Evolutionary conservation across 2,329 filamentous ascomycete species (phyloP).

Genomic region (Dactylella cylindrospora): DNA sequence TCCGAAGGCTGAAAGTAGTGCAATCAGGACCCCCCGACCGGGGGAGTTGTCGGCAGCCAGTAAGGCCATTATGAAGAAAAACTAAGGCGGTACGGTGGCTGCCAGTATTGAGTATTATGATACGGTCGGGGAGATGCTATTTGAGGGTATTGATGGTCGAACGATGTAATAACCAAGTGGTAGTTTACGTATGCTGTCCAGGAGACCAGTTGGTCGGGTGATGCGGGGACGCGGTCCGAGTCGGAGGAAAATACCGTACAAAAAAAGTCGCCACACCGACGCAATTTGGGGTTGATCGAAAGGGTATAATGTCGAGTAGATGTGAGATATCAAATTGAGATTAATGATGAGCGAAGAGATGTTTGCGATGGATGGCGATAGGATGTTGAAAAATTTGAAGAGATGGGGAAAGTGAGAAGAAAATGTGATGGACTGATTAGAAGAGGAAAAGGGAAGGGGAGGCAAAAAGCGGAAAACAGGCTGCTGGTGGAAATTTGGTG

Average conservation of each 20-base stretch:
- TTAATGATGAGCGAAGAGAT: conserved; percentile 1
- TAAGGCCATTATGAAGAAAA: conserved; percentile 30
- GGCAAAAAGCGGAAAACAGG: neutral
- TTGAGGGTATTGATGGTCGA: neutral
- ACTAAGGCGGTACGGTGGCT: conserved; percentile 31
- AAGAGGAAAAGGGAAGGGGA: conserved; percentile 12
- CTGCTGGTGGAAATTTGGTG: conserved; percentile 23
- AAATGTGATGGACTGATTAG: too few species aligned
- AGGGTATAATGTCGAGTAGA: neutral
- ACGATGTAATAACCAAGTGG: neutral
- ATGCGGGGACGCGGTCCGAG: conserved; percentile 38
- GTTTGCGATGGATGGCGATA: conserved; percentile 11
- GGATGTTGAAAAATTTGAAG: conserved; percentile 3
- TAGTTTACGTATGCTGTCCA: conserved; percentile 2
- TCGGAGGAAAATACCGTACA: conserved; percentile 21
- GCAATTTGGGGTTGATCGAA: neutral
- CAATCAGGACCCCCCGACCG: conserved; percentile 84
- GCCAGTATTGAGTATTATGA: conserved; percentile 2
- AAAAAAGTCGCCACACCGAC: conserved; percentile 10
- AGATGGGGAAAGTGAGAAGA: neutral
- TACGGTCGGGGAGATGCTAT: too few species aligned
- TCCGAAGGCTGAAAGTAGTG: conserved; percentile 88
- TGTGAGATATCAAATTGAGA: too few species aligned
- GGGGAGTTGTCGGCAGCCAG: conserved; percentile 57
- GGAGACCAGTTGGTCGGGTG: conserved; percentile 22